A percentile compares a stretch with the other conserved stretches of the same genome.
Evolutionary conservation across 2,329 filamentous ascomycete genomes (phyloP).

Genomic region (Talaromyces verruculosus): DNA sequence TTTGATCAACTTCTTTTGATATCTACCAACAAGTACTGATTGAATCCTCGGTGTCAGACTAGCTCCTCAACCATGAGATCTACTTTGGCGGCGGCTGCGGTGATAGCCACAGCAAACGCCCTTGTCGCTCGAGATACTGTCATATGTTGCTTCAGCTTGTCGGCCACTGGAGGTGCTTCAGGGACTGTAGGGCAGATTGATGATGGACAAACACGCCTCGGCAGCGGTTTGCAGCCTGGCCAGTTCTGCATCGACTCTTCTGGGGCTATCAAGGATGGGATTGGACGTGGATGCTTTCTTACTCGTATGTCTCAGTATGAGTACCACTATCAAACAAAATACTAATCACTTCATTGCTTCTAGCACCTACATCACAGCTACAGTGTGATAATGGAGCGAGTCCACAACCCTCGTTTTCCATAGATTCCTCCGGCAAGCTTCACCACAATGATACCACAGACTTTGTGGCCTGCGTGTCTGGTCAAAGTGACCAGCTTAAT

Average conservation of each 20-base stretch:
- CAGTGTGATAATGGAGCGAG: conserved; percentile 60
- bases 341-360: conserved; percentile 2
- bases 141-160: conserved; percentile 56
- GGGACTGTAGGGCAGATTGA: conserved; percentile 60
- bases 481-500: conserved; percentile 41
- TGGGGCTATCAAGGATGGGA: conserved; percentile 56
- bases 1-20: not conserved
- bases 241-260: conserved; percentile 57
- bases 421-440: conserved; percentile 55
- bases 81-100: conserved; percentile 39
- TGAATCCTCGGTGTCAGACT: not conserved
- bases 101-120: conserved; percentile 46
- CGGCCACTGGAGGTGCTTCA: conserved; percentile 49
- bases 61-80: conserved; percentile 39
- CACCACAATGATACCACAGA: conserved; percentile 52
- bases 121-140: conserved; percentile 39
- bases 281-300: conserved; percentile 62
- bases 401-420: conserved; percentile 57
- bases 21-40: not conserved
- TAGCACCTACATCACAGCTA: conserved; percentile 58
- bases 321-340: not conserved
- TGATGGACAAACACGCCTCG: conserved; percentile 63
- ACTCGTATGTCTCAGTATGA: conserved; percentile 50
- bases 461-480: conserved; percentile 63
- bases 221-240: conserved; percentile 48